phyloP scores from a whole-genome alignment of 352 stramenopile species.

The Pythium aphanidermatum region DNA sequence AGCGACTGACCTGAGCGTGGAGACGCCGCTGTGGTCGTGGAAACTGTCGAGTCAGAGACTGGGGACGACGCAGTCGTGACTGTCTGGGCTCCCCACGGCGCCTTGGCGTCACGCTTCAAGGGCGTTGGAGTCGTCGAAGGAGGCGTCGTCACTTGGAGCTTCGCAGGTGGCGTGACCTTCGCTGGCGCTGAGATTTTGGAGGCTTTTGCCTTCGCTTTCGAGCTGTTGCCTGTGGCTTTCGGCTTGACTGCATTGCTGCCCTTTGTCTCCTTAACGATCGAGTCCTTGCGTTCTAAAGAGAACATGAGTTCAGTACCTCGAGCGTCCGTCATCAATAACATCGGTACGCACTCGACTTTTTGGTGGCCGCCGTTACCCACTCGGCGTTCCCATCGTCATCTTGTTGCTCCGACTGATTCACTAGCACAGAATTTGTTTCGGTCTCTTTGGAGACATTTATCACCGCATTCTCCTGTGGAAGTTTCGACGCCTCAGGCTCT shows the following conservation, averaged over 20 bases:
- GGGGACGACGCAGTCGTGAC: too few relatives aligned
- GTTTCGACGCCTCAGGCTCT: too few relatives aligned
- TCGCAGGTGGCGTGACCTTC: conserved; percentile 1
- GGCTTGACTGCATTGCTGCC: not conserved
- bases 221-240: not conserved
- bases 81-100: too few relatives aligned
- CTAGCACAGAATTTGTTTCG: too few relatives aligned
- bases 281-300: conserved; percentile 10
- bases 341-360: conserved; percentile 27
- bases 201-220: conserved; percentile 1
- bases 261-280: conserved; percentile 1
- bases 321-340: not conserved
- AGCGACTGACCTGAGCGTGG: not conserved
- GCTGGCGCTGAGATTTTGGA: not conserved
- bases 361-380: conserved; percentile 21
- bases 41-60: too few relatives aligned
- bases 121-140: not conserved
- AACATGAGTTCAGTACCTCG: not conserved
- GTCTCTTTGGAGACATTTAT: too few relatives aligned
- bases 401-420: too few relatives aligned
- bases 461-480: too few relatives aligned
- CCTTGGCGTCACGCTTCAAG: too few relatives aligned
- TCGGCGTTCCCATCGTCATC: conserved; percentile 3
- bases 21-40: too few relatives aligned
- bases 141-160: too few relatives aligned